These are phyloP conservation scores for Grigorovia humatica DNA, from an alignment of 805 yeast species.

Conservation along the genomic window DNA sequence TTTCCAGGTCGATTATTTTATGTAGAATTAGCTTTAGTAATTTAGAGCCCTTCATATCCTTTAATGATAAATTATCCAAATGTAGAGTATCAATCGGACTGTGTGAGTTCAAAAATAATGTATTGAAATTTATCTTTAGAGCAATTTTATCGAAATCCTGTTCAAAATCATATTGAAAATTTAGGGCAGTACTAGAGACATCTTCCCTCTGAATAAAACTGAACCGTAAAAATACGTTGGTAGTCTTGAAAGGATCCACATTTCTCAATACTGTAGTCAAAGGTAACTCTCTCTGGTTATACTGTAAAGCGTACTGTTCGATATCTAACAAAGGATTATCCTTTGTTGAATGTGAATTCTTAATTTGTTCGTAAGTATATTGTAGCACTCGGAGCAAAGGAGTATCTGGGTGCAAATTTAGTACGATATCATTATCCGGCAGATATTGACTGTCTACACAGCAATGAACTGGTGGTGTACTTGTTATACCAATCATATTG, in stretches of 20 bases:
- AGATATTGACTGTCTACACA: conserved; percentile 4
- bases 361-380: conserved; percentile 15
- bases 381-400: conserved; percentile 18
- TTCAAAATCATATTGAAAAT: conserved; percentile 10
- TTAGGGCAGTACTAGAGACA: conserved; percentile 1
- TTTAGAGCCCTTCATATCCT: conserved; percentile 9
- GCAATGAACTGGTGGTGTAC: conserved; percentile 11
- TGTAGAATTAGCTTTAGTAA: conserved; percentile 11
- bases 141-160: conserved; percentile 10
- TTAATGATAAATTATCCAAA: conserved; percentile 4
- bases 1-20: conserved; percentile 13
- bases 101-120: conserved; percentile 7
- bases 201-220: neutral
- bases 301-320: neutral
- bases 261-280: neutral
- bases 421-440: neutral
- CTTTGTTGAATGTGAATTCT: neutral
- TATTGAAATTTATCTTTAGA: conserved; percentile 16
- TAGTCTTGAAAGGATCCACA: neutral
- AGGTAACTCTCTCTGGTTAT: neutral
- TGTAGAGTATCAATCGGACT: neutral
- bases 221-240: neutral
- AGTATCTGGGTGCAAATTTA: conserved; percentile 20
- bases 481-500: neutral
- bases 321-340: neutral